Conservation (phyloP, 768 basidiomycete genomes). For the Agaricus subrufescens region DNA sequence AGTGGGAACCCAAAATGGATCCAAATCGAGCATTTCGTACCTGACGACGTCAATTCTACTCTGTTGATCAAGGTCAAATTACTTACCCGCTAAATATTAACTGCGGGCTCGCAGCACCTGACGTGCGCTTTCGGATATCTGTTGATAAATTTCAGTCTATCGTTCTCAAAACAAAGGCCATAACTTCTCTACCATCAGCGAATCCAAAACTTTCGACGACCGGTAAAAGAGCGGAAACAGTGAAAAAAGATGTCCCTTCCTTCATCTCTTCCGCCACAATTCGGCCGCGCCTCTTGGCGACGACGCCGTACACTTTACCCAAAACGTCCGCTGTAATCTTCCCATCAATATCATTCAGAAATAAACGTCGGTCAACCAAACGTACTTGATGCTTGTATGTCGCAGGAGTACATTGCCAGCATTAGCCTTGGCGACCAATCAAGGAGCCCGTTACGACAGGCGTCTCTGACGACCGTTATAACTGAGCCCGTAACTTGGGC, state of each 20-base stretch:
- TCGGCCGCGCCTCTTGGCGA: constrained; percentile 84
- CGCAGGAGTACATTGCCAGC: constrained; percentile 98
- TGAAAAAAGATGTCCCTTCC: constrained; percentile 94
- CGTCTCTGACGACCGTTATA: constrained; percentile 84
- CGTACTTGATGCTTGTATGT: constrained; percentile 96
- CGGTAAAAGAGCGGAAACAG: constrained; percentile 83
- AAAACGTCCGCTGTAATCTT: constrained; percentile 77
- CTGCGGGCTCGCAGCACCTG: constrained; percentile 96
- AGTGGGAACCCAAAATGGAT: constrained; percentile 98
- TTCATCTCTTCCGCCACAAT: constrained; percentile 99
- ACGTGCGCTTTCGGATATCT: constrained; percentile 96
- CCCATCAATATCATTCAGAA: constrained; percentile 12
- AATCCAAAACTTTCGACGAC: constrained; percentile 98
- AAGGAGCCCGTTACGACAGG: constrained; percentile 82
- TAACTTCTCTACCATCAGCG: constrained; percentile 65
- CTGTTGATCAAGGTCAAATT: no score
- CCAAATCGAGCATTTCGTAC: constrained; percentile 89
- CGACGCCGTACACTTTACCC: constrained; percentile 95
- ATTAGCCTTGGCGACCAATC: constrained; percentile 98
- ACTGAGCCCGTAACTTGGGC: constrained; percentile 88
- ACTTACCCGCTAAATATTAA: constrained; percentile 91
- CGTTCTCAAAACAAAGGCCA: not conserved
- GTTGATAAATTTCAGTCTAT: constrained; percentile 4
- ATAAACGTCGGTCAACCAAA: constrained; percentile 13
- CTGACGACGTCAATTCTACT: constrained; percentile 28